Evolutionary conservation across 2,329 filamentous ascomycete species (phyloP), one percentile per base, ranked within the genome.

Genomic region (Chalaropsis ovoidea): DNA sequence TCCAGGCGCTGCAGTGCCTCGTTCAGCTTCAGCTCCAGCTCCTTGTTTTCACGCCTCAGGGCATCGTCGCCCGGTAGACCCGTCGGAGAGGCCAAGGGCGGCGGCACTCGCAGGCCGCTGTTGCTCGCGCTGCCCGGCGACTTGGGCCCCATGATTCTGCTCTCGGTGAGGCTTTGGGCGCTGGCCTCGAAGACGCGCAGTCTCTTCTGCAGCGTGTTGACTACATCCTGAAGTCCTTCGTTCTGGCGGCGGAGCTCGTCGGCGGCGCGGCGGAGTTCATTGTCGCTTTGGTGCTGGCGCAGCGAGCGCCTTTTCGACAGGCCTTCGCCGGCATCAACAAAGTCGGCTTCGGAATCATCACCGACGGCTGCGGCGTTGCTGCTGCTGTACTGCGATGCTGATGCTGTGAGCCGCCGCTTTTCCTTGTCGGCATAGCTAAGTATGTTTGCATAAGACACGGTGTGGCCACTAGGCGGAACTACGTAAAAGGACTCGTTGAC

Each of bases 131-230:
- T 62, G 7, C 56, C 60, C 1, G 83, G 83, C 45, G 82, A 85
- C 3, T 78, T 78, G 1, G 83, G 82, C 15, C 81, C 77, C 75
- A 84, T 81, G 5, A 86, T 74, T n/a, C 84, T 86, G 70, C 90
- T 95, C 73, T 96, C 90, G 15, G 92, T 89, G 42, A 97, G 81
- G 69, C 87, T 90, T 75, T 97, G 94, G 0, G 91, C 90, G 71
- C 90, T 92, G 47, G 90, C 86, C 75, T 99, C 93, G 77, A 96
- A 99, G 68, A 91, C 88, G 71, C 94, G 89, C n/a, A 99, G 82
- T 0, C 93, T 85, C 70, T 88, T 89, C 68, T 88, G 89, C 43
- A 96, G 82, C 62, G 90, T 90, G 75, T 97, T 92, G 8, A 95
- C 84, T 70, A 91, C 86, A 66, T 88, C 84, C 71, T 94, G 93